Base-by-base conservation (phyloP, 1,139 yeast genomes). In the Yamadazyma dendronema region DNA sequence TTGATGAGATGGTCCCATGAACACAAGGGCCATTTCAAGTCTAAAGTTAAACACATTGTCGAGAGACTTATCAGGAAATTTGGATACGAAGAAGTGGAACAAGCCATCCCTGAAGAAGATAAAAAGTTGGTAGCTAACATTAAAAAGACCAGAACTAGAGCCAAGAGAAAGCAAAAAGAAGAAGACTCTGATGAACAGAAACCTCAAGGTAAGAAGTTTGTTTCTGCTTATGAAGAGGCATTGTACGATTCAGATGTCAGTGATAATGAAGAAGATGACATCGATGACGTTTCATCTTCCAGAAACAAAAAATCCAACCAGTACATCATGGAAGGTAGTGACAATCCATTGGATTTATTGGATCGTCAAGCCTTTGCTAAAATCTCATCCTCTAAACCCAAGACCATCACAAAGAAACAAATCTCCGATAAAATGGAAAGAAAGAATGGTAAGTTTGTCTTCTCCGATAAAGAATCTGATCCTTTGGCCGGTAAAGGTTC, bases 1-100 rank as follows among this genome's bases (percentile, higher is more conserved):
- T 72, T 92, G 52, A 72, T 92, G 77, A 81, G 81, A 48, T 90
- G 97, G 95, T 87, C 96, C 30, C 95, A 88, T 59, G 97, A 89
- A 59, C 97, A 90, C 63, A 87, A 87, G 54, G 95, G 95, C 29
- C 96, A 89, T 56, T 90, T 94, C 74, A 88, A 87, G 59, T 77
- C 89, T 21, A 90, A 87, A 62, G 94, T 92, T 30, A 88, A 88
- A 66, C 97, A 92, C 55, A 84, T 92, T 43, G 71, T 92, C 45
- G 98, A 92, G 69, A 79, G 98, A 54, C 70, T 92, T 54, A 78
- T 92, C 38, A 79, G 98, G 60, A 82, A 89, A 54, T 89, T 87
- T 56, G 97, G 98, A 13, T 76, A 79, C 46, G 97, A 89, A 27
- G 76, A 69, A 27, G 77, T 92, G 39, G 96, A 85, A 55, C 67